Conservation (phyloP, 2,329 filamentous ascomycete genomes). For the Aspergillus ochraceoroseus region DNA sequence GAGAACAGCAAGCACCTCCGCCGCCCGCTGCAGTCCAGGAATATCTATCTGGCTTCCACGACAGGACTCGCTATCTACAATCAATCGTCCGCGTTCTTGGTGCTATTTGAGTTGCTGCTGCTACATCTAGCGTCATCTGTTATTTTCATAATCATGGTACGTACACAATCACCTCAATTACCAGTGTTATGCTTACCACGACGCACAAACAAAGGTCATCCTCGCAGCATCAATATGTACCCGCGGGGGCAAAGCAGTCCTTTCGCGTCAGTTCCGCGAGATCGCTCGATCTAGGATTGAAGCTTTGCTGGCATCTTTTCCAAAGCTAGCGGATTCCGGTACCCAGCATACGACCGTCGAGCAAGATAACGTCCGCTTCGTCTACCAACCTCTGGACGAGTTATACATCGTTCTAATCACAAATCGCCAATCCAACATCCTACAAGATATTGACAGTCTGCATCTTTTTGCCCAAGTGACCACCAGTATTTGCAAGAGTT, state of each 20-base stretch:
- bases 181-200: conserved; percentile 16
- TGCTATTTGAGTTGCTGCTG: conserved; percentile 7
- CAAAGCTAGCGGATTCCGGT: conserved; percentile 91
- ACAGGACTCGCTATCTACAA: conserved; percentile 12
- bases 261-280: conserved; percentile 95
- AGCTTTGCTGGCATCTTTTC: conserved; percentile 91
- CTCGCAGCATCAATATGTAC: conserved; percentile 99
- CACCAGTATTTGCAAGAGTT: conserved; percentile 87
- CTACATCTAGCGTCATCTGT: neutral
- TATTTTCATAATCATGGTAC: conserved; percentile 27
- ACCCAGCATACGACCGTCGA: conserved; percentile 98
- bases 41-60: conserved; percentile 17
- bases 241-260: conserved; percentile 93
- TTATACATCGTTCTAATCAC: conserved; percentile 99
- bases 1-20: conserved; percentile 41
- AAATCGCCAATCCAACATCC: conserved; percentile 97
- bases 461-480: conserved; percentile 98
- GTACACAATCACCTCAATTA: neutral
- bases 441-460: conserved; percentile 97
- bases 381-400: conserved; percentile 98
- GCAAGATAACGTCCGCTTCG: conserved; percentile 98
- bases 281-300: conserved; percentile 96
- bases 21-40: conserved; percentile 19
- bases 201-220: conserved; percentile 66
- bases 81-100: conserved; percentile 4